Percentiles rank a stretch among this genome's conserved stretches.
Conservation (phyloP, 2,329 filamentous ascomycete genomes). For the Fusarium agapanthi region DNA sequence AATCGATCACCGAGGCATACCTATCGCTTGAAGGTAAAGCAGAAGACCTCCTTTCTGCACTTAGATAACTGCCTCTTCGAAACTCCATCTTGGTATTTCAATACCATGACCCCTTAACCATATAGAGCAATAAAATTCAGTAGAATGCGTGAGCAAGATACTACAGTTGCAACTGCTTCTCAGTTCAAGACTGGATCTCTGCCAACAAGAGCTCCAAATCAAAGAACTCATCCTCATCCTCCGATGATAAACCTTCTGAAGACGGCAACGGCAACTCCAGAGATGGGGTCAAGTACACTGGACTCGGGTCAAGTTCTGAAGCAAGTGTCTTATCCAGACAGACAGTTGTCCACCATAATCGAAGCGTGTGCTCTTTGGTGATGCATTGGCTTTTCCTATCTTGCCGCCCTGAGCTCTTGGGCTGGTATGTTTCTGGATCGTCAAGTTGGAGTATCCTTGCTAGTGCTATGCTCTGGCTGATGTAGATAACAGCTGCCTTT, state of each 20-base stretch:
- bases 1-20: too few relatives aligned
- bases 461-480: neutral
- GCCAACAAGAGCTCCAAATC: neutral
- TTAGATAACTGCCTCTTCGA: fast-evolving
- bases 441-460: neutral
- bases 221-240: neutral
- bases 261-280: neutral
- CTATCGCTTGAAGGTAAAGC: fast-evolving
- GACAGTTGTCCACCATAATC: neutral
- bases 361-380: neutral
- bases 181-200: neutral
- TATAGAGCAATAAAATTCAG: fast-evolving
- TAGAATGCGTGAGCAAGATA: fast-evolving
- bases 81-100: neutral
- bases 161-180: fast-evolving
- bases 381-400: fast-evolving
- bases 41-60: neutral
- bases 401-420: fast-evolving
- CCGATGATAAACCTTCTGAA: neutral
- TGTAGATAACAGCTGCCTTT: neutral
- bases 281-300: fast-evolving
- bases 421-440: fast-evolving
- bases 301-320: neutral
- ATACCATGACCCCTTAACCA: neutral
- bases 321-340: neutral